phyloP scores from a whole-genome alignment of 108 stramenopile species.

The Ochromonas danica region DNA sequence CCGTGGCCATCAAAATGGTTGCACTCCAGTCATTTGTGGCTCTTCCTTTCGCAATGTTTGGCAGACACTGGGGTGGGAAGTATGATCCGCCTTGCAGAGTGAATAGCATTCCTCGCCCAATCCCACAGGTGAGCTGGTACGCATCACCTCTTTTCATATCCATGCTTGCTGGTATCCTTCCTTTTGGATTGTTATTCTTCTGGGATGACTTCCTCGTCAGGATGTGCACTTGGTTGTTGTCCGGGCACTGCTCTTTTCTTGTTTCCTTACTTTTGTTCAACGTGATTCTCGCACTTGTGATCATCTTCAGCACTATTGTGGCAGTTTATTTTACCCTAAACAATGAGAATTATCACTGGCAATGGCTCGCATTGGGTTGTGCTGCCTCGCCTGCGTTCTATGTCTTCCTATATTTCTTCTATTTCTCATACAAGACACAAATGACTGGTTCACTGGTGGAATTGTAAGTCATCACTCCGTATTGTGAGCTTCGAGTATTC shows the following conservation, averaged over 20 bases:
- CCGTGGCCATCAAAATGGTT: conserved; percentile 82
- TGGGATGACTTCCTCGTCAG: conserved; percentile 35
- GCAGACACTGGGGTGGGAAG: conserved; percentile 73
- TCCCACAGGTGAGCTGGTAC: conserved; percentile 73
- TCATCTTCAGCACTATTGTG: conserved; percentile 91
- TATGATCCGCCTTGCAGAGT: conserved; percentile 85
- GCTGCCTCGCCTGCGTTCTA: conserved; percentile 85
- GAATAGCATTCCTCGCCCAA: conserved; percentile 76
- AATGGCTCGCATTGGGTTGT: conserved; percentile 89
- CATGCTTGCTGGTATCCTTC: conserved; percentile 80
- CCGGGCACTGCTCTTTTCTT: no score
- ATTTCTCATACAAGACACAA: conserved; percentile 91
- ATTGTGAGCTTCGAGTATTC: conserved; percentile 44
- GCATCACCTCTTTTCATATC: conserved; percentile 78
- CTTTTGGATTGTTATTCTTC: conserved; percentile 89
- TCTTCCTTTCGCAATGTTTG: conserved; percentile 83
- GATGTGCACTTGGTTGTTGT: no score
- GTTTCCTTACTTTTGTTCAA: conserved; percentile 84
- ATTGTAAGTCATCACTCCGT: conserved; percentile 70
- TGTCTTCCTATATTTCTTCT: conserved; percentile 94
- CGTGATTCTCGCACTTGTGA: conserved; percentile 85
- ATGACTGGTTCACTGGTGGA: conserved; percentile 92
- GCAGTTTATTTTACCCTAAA: conserved; percentile 93
- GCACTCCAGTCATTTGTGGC: conserved; percentile 86
- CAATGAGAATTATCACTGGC: conserved; percentile 97